phyloP scores from a whole-genome alignment of 2,329 filamentous ascomycete species.

The Colletotrichum sp. region DNA sequence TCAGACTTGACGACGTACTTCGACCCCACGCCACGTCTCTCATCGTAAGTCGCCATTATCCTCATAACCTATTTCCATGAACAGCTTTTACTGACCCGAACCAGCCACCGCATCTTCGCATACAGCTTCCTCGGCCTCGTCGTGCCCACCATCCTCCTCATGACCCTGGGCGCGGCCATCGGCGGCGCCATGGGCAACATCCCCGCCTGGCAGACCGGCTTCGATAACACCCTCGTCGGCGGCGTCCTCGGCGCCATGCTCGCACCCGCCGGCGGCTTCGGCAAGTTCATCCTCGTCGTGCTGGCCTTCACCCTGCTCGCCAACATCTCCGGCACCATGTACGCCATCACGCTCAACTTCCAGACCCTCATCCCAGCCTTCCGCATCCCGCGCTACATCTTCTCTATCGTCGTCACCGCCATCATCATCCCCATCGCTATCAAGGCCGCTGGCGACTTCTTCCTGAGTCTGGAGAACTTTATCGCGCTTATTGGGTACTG shows the following conservation, averaged over 20 bases:
- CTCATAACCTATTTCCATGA: neutral
- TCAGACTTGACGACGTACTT: conserved; percentile 69
- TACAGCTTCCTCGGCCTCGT: conserved; percentile 64
- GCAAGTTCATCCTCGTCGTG: conserved; percentile 41
- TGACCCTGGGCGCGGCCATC: conserved; percentile 45
- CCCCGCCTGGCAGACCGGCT: conserved; percentile 33
- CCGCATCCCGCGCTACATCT: conserved; percentile 45
- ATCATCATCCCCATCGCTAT: conserved; percentile 47
- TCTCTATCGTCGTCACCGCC: conserved; percentile 41
- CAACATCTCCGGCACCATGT: conserved; percentile 42
- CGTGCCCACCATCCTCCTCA: conserved; percentile 36
- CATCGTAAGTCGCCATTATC: conserved; percentile 41
- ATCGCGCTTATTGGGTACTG: conserved; percentile 51
- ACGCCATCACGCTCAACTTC: conserved; percentile 42
- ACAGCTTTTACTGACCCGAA: neutral
- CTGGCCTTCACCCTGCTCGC: conserved; percentile 42
- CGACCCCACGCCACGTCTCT: conserved; percentile 52
- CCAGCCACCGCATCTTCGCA: conserved; percentile 50
- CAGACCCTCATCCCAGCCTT: conserved; percentile 43
- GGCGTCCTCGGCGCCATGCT: conserved; percentile 37
- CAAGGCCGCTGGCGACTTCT: conserved; percentile 42
- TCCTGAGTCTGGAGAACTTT: conserved; percentile 48
- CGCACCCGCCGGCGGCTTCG: conserved; percentile 33
- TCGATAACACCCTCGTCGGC: conserved; percentile 32
- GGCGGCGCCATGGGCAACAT: conserved; percentile 35